These are phyloP conservation scores for Chaetothyriales sp. DNA, from an alignment of 2,329 filamentous ascomycete species.

Conservation along the genomic window DNA sequence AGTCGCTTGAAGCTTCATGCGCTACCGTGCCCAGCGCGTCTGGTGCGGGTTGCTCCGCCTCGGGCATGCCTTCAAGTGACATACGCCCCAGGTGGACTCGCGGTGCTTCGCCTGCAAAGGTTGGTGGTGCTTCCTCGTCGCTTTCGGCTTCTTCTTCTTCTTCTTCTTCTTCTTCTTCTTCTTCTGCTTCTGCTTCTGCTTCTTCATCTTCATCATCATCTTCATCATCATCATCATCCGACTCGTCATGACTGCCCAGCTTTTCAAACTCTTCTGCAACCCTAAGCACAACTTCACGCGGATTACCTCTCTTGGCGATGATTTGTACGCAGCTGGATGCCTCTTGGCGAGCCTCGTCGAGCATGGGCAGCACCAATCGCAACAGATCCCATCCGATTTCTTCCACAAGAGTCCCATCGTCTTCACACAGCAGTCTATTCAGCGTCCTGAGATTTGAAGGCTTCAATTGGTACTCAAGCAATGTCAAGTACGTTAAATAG, in stretches of 20 bases:
- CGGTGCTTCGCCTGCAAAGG: constrained; percentile 18
- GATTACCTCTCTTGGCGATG: constrained; percentile 49
- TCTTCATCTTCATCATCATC: neutral
- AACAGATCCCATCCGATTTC: constrained; percentile 57
- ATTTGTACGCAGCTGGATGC: constrained; percentile 48
- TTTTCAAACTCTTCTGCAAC: constrained; percentile 48
- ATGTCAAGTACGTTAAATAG: constrained; percentile 52
- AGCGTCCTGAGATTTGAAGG: constrained; percentile 43
- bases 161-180: neutral
- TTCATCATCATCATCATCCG: constrained; percentile 20
- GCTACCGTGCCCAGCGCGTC: neutral
- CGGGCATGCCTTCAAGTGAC: constrained; percentile 16
- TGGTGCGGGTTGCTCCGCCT: neutral
- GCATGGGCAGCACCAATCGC: constrained; percentile 45
- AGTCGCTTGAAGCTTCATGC: constrained; percentile 14
- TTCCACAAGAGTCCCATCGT: constrained; percentile 45
- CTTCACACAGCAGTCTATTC: constrained; percentile 47
- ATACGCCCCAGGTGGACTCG: constrained; percentile 18
- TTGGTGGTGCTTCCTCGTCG: constrained; percentile 12
- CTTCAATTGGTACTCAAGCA: constrained; percentile 51
- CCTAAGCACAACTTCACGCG: constrained; percentile 50
- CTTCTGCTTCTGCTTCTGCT: neutral
- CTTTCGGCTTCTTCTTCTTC: neutral
- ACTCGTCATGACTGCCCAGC: constrained; percentile 35
- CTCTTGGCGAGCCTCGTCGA: constrained; percentile 30